Base-by-base conservation (phyloP, 1,284 basidiomycete species). In the Cutaneotrichosporon sp. region DNA sequence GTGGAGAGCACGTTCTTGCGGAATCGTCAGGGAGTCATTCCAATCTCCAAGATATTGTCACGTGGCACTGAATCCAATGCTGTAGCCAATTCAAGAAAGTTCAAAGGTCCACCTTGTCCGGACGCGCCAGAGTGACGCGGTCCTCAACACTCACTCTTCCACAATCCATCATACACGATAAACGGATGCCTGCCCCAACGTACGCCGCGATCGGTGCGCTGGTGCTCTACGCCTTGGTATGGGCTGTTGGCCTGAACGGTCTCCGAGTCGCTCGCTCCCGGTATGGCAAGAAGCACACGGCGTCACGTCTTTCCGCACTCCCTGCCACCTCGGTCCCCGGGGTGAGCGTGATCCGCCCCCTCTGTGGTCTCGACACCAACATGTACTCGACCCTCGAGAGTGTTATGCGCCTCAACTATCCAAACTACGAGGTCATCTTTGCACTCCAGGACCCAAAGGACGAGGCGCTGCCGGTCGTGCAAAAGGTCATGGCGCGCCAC, bases 371-470 rank as follows among this genome's bases (percentile, higher is more conserved):
- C 46, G 94, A 97, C 79, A 87, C 89, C 66, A 97, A 97, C 76
- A 84, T 97, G 26, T 95, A 90, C 79, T 91, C 94, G 81, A 96
- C 96, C 75, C 83, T 97, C 53, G 91, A 95, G 79, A 91, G 91
- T 6, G 90, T 90, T 0, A 95, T 97, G 81, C 84, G 82, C 36
- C 91, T 96, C 73, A 89, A 93, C 68, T 96, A 96, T 76, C 86
- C 90, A 0, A 89, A 89, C 67, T 94, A 88, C 73, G 93, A 97
- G 78, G 86, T 97, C 61, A 83, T 97, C 56, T 88, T 95, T 65
- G 91, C 90, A 40, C 87, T 97, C 13, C 91, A 91, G 40, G 86
- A 90, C 61, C 87, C 88, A 69, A 76, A 86, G 53, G 94, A 97
- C 74, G 90, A 92, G 75, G 91, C 92, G 9, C 82, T 97, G 30